phyloP scores from a whole-genome alignment of 257 asterid species.

The Solanum peruvianum region DNA sequence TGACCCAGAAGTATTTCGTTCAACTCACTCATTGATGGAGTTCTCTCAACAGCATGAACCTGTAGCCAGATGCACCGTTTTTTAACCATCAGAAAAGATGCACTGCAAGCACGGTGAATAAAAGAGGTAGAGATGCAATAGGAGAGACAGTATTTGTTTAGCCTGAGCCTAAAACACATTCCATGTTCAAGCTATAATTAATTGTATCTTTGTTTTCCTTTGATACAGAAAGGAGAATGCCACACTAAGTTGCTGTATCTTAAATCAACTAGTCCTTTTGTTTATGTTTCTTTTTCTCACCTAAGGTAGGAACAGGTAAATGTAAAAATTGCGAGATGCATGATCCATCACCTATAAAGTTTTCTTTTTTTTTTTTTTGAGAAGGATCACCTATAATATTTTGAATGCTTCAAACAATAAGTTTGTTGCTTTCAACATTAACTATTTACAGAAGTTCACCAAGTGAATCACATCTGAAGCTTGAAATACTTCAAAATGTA shows the following conservation, averaged over 20 bases:
- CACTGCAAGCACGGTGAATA: not conserved
- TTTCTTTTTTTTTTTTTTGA: no score
- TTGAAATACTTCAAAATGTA: not conserved
- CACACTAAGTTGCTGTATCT: not conserved
- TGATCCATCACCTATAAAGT: not conserved
- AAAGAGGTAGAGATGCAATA: not conserved
- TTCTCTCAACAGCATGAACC: constrained; percentile 95
- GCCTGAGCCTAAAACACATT: not conserved
- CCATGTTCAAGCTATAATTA: not conserved
- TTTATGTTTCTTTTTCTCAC: not conserved
- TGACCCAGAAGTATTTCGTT: constrained; percentile 94
- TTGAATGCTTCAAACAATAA: not conserved
- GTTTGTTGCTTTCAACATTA: not conserved
- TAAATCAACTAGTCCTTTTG: not conserved
- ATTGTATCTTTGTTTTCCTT: not conserved
- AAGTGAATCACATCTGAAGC: not conserved
- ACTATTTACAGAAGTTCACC: not conserved
- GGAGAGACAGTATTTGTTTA: not conserved
- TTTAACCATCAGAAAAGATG: not conserved
- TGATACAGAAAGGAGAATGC: not conserved
- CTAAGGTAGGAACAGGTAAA: not conserved
- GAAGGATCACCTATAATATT: not conserved
- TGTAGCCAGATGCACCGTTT: constrained; percentile 19
- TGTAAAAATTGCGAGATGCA: not conserved
- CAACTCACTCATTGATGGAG: constrained; percentile 99